phyloP scores from a whole-genome alignment of 1,139 yeast species.

The Kluyveromyces marxianus region DNA sequence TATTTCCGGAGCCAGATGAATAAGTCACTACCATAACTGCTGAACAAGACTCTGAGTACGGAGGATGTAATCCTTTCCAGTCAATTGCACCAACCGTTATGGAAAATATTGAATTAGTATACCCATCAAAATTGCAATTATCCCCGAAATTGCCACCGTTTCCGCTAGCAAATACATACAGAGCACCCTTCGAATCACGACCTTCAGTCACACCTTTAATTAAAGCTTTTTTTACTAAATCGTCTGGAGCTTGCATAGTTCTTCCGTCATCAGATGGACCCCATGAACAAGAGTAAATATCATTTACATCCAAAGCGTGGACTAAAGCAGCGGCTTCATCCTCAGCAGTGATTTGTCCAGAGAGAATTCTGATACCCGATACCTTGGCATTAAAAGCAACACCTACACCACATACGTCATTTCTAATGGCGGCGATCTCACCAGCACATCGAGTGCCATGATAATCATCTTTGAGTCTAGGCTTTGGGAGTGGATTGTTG shows the following conservation, averaged over 20 bases:
- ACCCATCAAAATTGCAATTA: slow-evolving; percentile 95
- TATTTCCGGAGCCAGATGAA: slow-evolving; percentile 85
- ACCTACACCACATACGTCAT: slow-evolving; percentile 88
- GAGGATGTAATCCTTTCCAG: slow-evolving; percentile 75
- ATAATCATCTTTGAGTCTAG: slow-evolving; percentile 72
- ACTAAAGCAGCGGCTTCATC: slow-evolving; percentile 89
- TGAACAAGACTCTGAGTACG: slow-evolving; percentile 85
- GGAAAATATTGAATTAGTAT: slow-evolving; percentile 91
- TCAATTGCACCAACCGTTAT: slow-evolving; percentile 95
- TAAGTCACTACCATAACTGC: slow-evolving; percentile 96
- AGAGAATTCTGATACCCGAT: slow-evolving; percentile 82
- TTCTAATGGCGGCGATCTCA: slow-evolving; percentile 80
- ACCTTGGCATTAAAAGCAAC: slow-evolving; percentile 84
- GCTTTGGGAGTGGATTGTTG: slow-evolving; percentile 67
- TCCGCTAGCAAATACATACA: slow-evolving; percentile 94
- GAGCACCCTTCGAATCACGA: slow-evolving; percentile 70
- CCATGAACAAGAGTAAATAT: slow-evolving; percentile 97
- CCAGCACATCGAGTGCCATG: slow-evolving; percentile 99
- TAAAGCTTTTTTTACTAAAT: slow-evolving; percentile 71
- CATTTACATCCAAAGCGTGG: slow-evolving; percentile 72
- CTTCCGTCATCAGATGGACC: slow-evolving; percentile 95
- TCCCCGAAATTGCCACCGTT: slow-evolving; percentile 83
- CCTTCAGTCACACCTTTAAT: slow-evolving; percentile 82
- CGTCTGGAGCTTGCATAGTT: slow-evolving; percentile 79
- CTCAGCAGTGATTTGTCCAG: slow-evolving; percentile 70